Evolutionary conservation across 164 flowering plant genomes (phyloP), one percentile per base, ranked within the genome.

Genomic region (Nymphaea thermarum): DNA sequence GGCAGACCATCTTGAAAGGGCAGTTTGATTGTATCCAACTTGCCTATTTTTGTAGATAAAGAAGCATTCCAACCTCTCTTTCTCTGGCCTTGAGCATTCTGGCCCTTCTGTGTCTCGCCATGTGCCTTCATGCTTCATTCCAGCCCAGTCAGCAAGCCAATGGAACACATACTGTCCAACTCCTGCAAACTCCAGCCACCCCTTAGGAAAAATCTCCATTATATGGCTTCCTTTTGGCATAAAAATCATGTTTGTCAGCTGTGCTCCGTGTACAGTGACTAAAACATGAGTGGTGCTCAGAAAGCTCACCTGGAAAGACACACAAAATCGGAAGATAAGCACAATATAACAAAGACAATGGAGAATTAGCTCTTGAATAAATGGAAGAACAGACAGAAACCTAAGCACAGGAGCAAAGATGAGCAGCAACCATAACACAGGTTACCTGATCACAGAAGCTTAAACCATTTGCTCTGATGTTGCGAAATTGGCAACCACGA

Each of bases 51-150:
- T 91, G 80, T 83, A 6, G 83, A 47, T 25, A 83, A 66, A 80
- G 57, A 83, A 78, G 77, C 96, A 89, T 0, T 84, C 82, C 6
- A 3, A 5, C 3, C 79, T 77, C 57, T 82, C 84, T 17, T 80
- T 78, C 45, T 82, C 84, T 0, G 85, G 78, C 65, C 68, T 84
- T 4, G 84, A 84, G 72, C 87, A 89, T 3, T 65, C 57, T 0
- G 73, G 84, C 0, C 87, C 87, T 2, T 72, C 65, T 0, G 84
- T 84, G 71, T 91, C 94, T 7, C 88, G 71, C 90, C 93, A 91
- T 3, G 87, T 86, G 6, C 96, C 96, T 64, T 81, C 71, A 77
- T 89, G 92, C 42, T 70, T 80, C 94, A 91, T 87, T 36, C 92
- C 64, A 6, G 60, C 68, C 41, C 51, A 70, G 42, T 53, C 61